phyloP scores from a whole-genome alignment of 2,329 filamentous ascomycete species.

The Seiridium unicorne region DNA sequence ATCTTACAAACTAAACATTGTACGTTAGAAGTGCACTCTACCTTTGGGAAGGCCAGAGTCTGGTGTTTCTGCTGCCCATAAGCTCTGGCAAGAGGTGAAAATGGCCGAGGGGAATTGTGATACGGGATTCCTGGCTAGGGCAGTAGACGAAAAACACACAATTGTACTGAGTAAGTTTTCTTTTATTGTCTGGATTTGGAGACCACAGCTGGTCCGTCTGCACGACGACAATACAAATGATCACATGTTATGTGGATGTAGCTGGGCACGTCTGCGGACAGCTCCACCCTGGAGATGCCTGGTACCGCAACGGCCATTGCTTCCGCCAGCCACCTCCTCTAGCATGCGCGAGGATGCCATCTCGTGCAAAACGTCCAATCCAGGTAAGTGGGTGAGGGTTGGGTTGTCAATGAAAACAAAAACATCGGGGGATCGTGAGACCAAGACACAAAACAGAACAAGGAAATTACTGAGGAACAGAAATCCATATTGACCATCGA shows the following conservation, averaged over 20 bases:
- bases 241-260: background rate
- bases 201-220: background rate
- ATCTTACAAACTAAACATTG: too few relatives aligned
- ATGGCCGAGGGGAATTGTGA: too few relatives aligned
- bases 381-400: background rate
- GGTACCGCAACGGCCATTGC: background rate
- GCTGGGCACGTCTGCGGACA: background rate
- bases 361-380: constrained; percentile 1
- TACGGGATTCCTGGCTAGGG: background rate
- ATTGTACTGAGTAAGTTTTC: background rate
- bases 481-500: constrained; percentile 10
- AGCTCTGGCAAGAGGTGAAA: too few relatives aligned
- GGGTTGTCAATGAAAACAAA: constrained; percentile 4
- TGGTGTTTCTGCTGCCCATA: too few relatives aligned
- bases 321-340: background rate
- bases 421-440: constrained; percentile 6
- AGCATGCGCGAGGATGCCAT: constrained; percentile 3
- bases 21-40: too few relatives aligned
- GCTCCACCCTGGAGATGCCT: background rate
- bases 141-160: background rate
- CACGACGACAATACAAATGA: background rate
- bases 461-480: constrained; percentile 6
- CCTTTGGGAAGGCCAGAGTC: too few relatives aligned
- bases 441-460: constrained; percentile 4
- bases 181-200: constrained; percentile 1